Percentiles rank a stretch among this genome's conserved stretches.
Evolutionary conservation across 257 asterid genomes (phyloP).

Genomic region (Solanum tarapatanum): DNA sequence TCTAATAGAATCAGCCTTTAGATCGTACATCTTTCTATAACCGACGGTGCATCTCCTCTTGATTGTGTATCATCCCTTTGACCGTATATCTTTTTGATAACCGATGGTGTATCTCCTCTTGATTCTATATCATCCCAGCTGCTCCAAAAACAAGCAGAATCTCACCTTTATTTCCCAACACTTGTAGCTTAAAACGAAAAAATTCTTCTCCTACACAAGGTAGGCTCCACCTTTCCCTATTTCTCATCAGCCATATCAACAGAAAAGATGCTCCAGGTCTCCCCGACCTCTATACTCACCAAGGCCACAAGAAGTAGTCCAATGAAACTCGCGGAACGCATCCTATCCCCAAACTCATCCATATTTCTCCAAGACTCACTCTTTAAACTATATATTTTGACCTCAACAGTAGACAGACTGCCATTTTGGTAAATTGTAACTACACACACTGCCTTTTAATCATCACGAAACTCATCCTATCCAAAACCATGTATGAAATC

Average conservation of each 20-base stretch:
- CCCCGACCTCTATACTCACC: background rate
- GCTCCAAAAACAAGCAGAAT: conserved; percentile 21
- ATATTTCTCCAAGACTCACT: too few relatives aligned
- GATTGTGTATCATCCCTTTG: too few relatives aligned
- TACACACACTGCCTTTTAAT: too few relatives aligned
- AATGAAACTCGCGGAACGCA: too few relatives aligned
- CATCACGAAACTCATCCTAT: too few relatives aligned
- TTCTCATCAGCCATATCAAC: background rate
- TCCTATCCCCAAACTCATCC: too few relatives aligned
- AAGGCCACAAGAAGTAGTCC: too few relatives aligned
- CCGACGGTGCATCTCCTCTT: background rate
- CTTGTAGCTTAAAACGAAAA: background rate
- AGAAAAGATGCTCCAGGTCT: conserved; percentile 4
- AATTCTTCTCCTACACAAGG: background rate
- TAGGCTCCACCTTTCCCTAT: background rate
- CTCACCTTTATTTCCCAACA: conserved; percentile 14
- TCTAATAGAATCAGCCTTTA: background rate
- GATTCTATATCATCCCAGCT: conserved; percentile 2
- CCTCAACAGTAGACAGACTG: too few relatives aligned
- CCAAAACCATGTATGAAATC: too few relatives aligned
- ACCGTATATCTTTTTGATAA: too few relatives aligned
- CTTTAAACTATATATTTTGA: too few relatives aligned
- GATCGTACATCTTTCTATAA: conserved; percentile 7
- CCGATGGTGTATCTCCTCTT: background rate
- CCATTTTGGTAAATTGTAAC: too few relatives aligned